Evolutionary conservation across 2,329 filamentous ascomycete species (phyloP).

Genomic region (Neoarthrinium moseri): DNA sequence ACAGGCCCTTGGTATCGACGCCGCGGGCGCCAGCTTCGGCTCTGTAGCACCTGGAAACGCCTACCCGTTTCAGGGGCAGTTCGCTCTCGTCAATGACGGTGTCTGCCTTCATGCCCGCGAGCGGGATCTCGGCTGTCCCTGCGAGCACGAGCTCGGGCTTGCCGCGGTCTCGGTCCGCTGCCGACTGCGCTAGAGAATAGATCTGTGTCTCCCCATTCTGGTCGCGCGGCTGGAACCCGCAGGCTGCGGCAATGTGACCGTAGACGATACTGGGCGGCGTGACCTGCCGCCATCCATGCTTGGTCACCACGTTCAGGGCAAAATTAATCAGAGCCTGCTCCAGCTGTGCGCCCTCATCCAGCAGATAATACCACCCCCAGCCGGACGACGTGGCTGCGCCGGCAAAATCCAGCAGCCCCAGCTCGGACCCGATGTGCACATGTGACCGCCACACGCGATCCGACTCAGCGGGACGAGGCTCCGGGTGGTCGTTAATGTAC

Average conservation of each 20-base stretch:
- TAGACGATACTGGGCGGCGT: constrained; percentile 90
- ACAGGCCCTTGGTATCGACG: constrained; percentile 88
- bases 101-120: constrained; percentile 86
- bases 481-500: constrained; percentile 75
- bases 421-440: constrained; percentile 78
- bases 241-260: constrained; percentile 83
- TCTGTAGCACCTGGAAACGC: constrained; percentile 88
- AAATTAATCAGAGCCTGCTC: constrained; percentile 93
- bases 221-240: constrained; percentile 92
- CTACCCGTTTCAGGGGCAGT: constrained; percentile 77
- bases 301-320: constrained; percentile 70
- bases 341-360: constrained; percentile 88
- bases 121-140: constrained; percentile 90
- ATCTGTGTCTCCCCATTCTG: constrained; percentile 89
- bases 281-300: constrained; percentile 75
- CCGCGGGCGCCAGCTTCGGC: constrained; percentile 92
- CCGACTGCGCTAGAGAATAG: constrained; percentile 71
- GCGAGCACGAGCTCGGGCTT: constrained; percentile 75
- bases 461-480: constrained; percentile 27
- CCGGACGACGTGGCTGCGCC: constrained; percentile 79
- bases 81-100: constrained; percentile 61
- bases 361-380: constrained; percentile 97
- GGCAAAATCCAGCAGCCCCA: constrained; percentile 90
- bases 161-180: constrained; percentile 57
- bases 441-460: constrained; percentile 67